These are phyloP conservation scores for Camellia sinensis DNA, from an alignment of 148 eudicot species.

Conservation along the genomic window DNA sequence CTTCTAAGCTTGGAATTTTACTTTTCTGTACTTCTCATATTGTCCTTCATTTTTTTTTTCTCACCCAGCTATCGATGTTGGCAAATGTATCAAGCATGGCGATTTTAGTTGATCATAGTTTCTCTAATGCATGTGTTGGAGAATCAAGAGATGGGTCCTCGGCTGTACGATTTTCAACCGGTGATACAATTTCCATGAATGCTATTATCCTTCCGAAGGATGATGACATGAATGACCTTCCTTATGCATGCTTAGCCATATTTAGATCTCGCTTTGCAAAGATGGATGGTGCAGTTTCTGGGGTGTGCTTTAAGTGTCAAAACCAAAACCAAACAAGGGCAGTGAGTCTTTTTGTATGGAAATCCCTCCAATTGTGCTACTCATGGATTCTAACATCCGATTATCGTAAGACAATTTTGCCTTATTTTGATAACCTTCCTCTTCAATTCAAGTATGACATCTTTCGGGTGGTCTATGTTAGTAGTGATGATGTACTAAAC, in stretches of 20 bases:
- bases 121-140: constrained; percentile 40
- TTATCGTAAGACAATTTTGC: constrained; percentile 24
- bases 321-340: constrained; percentile 6
- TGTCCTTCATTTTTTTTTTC: neutral
- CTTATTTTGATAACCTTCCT: constrained; percentile 24
- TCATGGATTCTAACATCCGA: constrained; percentile 28
- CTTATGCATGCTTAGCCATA: constrained; percentile 28
- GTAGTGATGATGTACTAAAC: constrained; percentile 24
- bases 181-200: constrained; percentile 33
- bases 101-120: constrained; percentile 27
- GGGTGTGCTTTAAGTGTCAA: constrained; percentile 33
- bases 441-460: constrained; percentile 38
- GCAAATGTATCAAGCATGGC: constrained; percentile 36
- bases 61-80: constrained; percentile 28
- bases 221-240: neutral
- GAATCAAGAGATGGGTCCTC: constrained; percentile 35
- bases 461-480: constrained; percentile 39
- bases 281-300: constrained; percentile 34
- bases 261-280: constrained; percentile 30
- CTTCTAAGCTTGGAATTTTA: neutral
- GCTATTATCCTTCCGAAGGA: constrained; percentile 2
- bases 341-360: constrained; percentile 27
- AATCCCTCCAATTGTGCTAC: constrained; percentile 35
- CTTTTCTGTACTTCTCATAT: neutral
- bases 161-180: constrained; percentile 36